A percentile compares a stretch with the other conserved stretches of the same genome.
phyloP scores from a whole-genome alignment of 257 asterid species.

The Capsicum rhomboideum region DNA sequence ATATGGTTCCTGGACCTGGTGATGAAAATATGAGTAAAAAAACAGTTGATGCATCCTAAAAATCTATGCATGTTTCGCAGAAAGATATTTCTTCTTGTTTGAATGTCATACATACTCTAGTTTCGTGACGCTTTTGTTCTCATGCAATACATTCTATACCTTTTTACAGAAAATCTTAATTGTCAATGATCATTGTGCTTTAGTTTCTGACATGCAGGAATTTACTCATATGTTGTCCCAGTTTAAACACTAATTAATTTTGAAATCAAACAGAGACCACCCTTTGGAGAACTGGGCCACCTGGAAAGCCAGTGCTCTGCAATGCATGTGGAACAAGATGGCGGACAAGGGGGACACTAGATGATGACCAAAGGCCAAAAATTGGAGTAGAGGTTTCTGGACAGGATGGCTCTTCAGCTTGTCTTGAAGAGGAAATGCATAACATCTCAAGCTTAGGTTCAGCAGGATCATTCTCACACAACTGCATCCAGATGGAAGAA shows the following conservation, averaged over 20 bases:
- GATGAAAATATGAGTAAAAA: background rate
- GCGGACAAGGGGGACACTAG: conserved; percentile 9
- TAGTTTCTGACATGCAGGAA: background rate
- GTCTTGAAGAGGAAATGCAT: background rate
- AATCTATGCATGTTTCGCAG: background rate
- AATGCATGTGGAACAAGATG: conserved; percentile 28
- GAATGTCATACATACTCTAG: background rate
- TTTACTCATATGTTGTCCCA: background rate
- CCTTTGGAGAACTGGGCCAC: conserved; percentile 21
- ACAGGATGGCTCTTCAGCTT: background rate
- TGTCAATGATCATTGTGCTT: background rate
- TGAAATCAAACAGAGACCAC: conserved; percentile 9
- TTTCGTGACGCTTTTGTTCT: background rate
- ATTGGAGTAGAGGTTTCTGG: too few species aligned
- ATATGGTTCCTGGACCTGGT: background rate
- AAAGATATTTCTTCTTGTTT: background rate
- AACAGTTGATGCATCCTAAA: background rate
- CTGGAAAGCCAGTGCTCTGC: conserved; percentile 26
- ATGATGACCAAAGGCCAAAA: too few species aligned
- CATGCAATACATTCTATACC: background rate
- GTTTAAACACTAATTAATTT: background rate
- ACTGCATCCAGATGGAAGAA: background rate
- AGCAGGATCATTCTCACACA: background rate
- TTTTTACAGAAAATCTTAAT: background rate
- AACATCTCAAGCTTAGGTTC: background rate